Percentiles rank a stretch among this genome's conserved stretches.
phyloP scores from a whole-genome alignment of 148 eudicot genomes.

The Fagopyrum esculentum region DNA sequence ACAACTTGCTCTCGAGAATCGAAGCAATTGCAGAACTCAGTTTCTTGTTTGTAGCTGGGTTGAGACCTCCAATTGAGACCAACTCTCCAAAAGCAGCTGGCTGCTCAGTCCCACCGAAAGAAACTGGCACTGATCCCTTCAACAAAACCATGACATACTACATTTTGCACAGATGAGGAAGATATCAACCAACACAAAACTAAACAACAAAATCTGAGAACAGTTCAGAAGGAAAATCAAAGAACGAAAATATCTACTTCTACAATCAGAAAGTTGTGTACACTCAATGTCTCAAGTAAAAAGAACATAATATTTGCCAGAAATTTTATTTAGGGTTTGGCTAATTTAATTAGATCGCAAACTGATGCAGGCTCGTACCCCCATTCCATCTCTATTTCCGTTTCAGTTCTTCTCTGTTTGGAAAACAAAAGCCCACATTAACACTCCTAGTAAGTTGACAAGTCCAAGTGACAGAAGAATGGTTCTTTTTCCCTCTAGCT shows the following conservation, averaged over 20 bases:
- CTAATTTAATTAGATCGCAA: neutral
- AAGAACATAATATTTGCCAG: too few relatives aligned
- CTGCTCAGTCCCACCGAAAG: constrained; percentile 93
- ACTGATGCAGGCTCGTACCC: neutral
- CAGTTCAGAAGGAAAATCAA: too few relatives aligned
- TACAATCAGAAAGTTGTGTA: too few relatives aligned
- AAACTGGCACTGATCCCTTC: constrained; percentile 87
- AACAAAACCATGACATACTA: constrained; percentile 96
- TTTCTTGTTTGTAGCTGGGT: constrained; percentile 78
- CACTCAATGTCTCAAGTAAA: too few relatives aligned
- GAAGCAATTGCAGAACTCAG: constrained; percentile 79
- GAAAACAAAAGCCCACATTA: neutral
- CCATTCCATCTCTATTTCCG: neutral
- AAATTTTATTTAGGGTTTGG: too few relatives aligned
- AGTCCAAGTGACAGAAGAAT: neutral
- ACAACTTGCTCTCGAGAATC: constrained; percentile 69
- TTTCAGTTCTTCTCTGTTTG: neutral
- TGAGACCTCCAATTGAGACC: constrained; percentile 86
- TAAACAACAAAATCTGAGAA: too few relatives aligned
- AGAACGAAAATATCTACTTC: too few relatives aligned
- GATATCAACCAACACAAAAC: too few relatives aligned
- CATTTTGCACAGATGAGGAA: constrained; percentile 11
- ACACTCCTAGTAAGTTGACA: neutral
- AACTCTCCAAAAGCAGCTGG: constrained; percentile 96
- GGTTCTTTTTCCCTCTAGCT: neutral